Conservation (phyloP, 2,329 filamentous ascomycete genomes). For the Aspergillus sp. region DNA sequence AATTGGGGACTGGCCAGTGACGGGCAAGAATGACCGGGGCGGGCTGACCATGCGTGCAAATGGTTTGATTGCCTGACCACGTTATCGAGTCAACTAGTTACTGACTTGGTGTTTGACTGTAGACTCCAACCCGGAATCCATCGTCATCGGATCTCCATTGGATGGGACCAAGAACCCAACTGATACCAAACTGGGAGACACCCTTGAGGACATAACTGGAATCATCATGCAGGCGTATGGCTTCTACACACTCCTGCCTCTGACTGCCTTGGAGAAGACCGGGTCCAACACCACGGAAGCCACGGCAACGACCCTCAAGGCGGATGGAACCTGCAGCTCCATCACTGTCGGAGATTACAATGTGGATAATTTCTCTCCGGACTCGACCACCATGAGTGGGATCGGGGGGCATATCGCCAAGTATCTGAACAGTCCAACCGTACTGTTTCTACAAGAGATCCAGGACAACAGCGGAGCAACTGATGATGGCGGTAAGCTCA, state of each 20-base stretch:
- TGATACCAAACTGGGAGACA: constrained; percentile 65
- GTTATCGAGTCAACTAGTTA: background rate
- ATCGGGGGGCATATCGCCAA: constrained; percentile 67
- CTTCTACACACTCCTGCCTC: constrained; percentile 68
- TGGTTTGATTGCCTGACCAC: constrained; percentile 39
- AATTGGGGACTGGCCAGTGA: constrained; percentile 63
- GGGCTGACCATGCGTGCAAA: constrained; percentile 64
- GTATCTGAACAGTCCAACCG: constrained; percentile 63
- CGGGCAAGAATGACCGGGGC: constrained; percentile 63
- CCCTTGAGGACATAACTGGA: constrained; percentile 67
- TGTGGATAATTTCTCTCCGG: constrained; percentile 66
- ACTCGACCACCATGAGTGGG: constrained; percentile 56
- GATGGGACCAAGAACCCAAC: constrained; percentile 64
- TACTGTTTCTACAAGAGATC: constrained; percentile 70
- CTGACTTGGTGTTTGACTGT: background rate
- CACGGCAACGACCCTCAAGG: constrained; percentile 55
- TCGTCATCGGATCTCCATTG: constrained; percentile 65
- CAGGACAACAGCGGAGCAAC: constrained; percentile 67
- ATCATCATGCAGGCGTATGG: constrained; percentile 67
- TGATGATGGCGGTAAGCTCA: constrained; percentile 57
- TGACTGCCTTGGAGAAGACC: constrained; percentile 57
- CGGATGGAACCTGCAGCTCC: constrained; percentile 56
- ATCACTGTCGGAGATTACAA: constrained; percentile 70
- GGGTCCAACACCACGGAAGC: constrained; percentile 49
- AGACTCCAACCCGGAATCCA: constrained; percentile 71